A percentile compares a stretch with the other conserved stretches of the same genome.
Evolutionary conservation across 345 rosid genomes (phyloP).

Genomic region (Firmiana major): DNA sequence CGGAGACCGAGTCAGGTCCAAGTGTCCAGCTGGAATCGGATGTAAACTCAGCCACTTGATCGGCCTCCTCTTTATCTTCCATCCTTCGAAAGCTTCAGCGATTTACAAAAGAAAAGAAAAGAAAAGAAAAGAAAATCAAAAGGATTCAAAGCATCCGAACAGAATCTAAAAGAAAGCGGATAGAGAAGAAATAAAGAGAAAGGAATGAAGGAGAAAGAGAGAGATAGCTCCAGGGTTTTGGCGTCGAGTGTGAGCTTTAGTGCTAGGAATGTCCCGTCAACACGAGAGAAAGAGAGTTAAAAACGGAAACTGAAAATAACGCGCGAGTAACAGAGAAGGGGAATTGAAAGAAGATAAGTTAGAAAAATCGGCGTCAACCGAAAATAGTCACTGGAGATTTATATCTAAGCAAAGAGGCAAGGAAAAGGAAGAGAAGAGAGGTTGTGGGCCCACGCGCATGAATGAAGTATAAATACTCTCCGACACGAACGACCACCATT

Average conservation of each 20-base stretch:
- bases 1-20: constrained; percentile 33
- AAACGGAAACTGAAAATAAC: too few species aligned
- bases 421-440: too few species aligned
- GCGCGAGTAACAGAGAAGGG: too few species aligned
- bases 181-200: background rate
- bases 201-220: constrained; percentile 17
- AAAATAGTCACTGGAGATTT: too few species aligned
- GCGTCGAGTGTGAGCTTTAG: background rate
- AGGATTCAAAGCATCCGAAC: background rate
- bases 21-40: constrained; percentile 35
- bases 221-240: constrained; percentile 42
- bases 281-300: too few species aligned
- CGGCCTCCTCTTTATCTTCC: constrained; percentile 35
- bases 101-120: background rate
- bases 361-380: too few species aligned
- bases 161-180: background rate
- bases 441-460: too few species aligned
- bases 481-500: too few species aligned
- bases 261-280: constrained; percentile 8
- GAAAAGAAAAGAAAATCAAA: background rate
- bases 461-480: too few species aligned
- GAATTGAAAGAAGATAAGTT: too few species aligned
- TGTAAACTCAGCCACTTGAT: constrained; percentile 36
- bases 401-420: too few species aligned
- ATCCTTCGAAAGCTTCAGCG: constrained; percentile 5